Percentiles rank a stretch among this genome's conserved stretches.
Conservation (phyloP, 768 basidiomycete species). For the Leccinum ochraceum region DNA sequence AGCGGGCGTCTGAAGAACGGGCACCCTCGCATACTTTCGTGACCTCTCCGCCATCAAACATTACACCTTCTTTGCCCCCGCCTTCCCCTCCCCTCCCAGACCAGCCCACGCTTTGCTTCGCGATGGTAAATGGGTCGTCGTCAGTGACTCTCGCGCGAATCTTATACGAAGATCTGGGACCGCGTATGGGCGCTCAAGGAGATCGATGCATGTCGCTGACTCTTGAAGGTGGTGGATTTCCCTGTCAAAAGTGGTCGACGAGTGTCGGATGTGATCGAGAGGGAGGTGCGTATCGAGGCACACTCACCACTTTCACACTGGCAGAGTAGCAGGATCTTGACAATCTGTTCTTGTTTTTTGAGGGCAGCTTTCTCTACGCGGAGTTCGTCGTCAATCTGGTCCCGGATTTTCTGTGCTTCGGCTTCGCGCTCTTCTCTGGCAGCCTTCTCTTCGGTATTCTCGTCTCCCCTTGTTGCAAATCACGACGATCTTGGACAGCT, state of each 20-base stretch:
- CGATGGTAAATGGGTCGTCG: constrained; percentile 61
- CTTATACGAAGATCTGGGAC: constrained; percentile 69
- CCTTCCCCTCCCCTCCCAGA: constrained; percentile 45
- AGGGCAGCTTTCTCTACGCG: constrained; percentile 45
- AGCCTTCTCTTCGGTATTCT: constrained; percentile 48
- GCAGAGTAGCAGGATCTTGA: constrained; percentile 64
- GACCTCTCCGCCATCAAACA: constrained; percentile 88
- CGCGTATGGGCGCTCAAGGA: constrained; percentile 8
- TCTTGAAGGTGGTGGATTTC: constrained; percentile 73
- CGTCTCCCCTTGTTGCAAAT: constrained; percentile 30
- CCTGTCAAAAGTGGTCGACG: constrained; percentile 38
- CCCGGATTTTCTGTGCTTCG: constrained; percentile 59
- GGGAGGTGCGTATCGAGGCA: background rate
- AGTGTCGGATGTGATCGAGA: background rate
- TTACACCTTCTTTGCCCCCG: constrained; percentile 72
- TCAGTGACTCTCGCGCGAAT: constrained; percentile 58
- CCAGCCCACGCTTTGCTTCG: constrained; percentile 58
- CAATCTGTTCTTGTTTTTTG: constrained; percentile 47
- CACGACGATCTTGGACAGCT: too few species aligned
- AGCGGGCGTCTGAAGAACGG: constrained; percentile 24
- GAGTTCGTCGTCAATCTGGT: constrained; percentile 62
- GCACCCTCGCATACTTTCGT: constrained; percentile 95
- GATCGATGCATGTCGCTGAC: constrained; percentile 35
- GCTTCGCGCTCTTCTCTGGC: constrained; percentile 49
- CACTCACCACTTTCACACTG: constrained; percentile 65